These are phyloP conservation scores for Aethionema arabicum DNA, from an alignment of 345 rosid genomes.

Conservation along the genomic window DNA sequence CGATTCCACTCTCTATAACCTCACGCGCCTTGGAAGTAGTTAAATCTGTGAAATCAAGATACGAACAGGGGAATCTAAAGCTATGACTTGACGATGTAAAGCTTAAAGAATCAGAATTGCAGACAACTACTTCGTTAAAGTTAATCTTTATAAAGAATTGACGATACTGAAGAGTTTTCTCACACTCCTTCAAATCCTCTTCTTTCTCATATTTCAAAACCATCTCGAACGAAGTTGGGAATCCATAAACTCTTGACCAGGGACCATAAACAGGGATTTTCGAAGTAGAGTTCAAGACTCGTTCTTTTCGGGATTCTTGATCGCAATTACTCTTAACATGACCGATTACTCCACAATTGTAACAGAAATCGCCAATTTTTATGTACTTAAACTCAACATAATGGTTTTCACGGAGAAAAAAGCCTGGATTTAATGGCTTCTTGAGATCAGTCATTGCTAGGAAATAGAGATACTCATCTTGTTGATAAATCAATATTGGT, in stretches of 20 bases:
- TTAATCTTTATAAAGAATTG: slow-evolving; percentile 26
- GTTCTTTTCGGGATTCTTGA: background rate
- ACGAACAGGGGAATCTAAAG: slow-evolving; percentile 28
- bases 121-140: background rate
- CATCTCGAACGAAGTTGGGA: background rate
- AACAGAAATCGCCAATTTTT: slow-evolving; percentile 16
- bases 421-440: slow-evolving; percentile 28
- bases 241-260: background rate
- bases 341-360: slow-evolving; percentile 30
- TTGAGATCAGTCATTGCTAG: slow-evolving; percentile 15
- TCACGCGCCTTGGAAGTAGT: slow-evolving; percentile 2
- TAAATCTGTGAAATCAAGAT: slow-evolving; percentile 10
- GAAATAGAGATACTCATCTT: background rate
- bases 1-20: slow-evolving; percentile 13
- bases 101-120: background rate
- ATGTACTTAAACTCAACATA: slow-evolving; percentile 11
- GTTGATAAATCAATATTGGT: too few species aligned
- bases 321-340: slow-evolving; percentile 5
- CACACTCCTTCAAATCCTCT: background rate
- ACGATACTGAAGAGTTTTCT: slow-evolving; percentile 19
- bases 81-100: background rate
- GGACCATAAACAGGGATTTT: slow-evolving; percentile 23
- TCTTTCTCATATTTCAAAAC: background rate
- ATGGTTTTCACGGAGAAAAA: background rate
- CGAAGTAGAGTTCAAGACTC: slow-evolving; percentile 26